A percentile compares a stretch with the other conserved stretches of the same genome.
Evolutionary conservation across 805 yeast species (phyloP).

Genomic region (Candida jianshihensis): DNA sequence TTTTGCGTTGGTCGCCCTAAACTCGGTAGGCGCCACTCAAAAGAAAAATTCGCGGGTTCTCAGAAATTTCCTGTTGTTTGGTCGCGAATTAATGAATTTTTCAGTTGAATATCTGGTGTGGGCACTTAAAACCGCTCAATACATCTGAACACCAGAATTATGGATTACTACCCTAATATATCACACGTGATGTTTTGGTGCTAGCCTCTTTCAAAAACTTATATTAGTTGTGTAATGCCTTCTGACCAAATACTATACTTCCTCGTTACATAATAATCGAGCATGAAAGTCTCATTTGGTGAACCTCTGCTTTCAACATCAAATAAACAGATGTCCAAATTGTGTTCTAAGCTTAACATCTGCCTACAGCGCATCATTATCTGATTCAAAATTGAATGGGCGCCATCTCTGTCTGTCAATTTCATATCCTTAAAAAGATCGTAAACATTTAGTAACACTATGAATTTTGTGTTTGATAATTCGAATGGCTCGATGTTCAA

Average conservation of each 20-base stretch:
- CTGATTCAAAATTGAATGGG: not conserved
- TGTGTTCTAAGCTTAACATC: not conserved
- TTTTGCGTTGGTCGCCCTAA: slow-evolving; percentile 1
- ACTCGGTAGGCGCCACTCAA: not conserved
- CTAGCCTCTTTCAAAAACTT: not conserved
- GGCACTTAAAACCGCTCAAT: not conserved
- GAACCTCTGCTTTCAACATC: not conserved
- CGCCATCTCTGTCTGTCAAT: not conserved
- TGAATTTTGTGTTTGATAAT: not conserved
- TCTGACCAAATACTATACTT: not conserved
- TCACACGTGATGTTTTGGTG: not conserved
- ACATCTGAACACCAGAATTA: not conserved
- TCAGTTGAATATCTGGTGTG: not conserved
- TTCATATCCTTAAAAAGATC: not conserved
- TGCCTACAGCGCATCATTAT: not conserved
- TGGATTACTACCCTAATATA: not conserved
- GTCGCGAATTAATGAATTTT: too few relatives aligned
- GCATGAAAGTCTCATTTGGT: not conserved
- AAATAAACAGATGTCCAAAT: not conserved
- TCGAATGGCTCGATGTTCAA: not conserved
- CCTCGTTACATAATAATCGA: not conserved
- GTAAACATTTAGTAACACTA: not conserved
- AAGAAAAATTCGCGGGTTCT: too few relatives aligned
- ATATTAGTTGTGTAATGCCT: not conserved
- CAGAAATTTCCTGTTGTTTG: too few relatives aligned